Evolutionary conservation across 2,329 filamentous ascomycete species (phyloP).

Genomic region (Pyrenochaeta sp.): DNA sequence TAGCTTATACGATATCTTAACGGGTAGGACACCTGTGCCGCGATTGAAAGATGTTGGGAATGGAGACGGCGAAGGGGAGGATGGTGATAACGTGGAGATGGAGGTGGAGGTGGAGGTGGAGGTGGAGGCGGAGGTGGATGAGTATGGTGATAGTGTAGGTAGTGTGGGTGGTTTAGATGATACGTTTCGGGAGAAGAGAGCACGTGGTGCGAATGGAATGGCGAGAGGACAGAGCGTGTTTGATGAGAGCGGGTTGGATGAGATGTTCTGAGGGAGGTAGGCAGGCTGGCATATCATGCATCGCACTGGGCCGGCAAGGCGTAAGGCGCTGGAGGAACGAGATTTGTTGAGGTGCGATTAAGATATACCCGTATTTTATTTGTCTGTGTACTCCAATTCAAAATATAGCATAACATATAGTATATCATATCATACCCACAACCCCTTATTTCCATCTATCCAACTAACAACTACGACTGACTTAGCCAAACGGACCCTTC

Average conservation of each 20-base stretch:
- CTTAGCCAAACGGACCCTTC: background rate
- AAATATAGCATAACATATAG: background rate
- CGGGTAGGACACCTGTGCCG: constrained; percentile 55
- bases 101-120: background rate
- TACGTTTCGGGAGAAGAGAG: constrained; percentile 53
- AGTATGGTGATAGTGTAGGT: constrained; percentile 34
- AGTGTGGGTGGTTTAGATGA: constrained; percentile 49
- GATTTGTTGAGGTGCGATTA: background rate
- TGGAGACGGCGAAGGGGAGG: constrained; percentile 11
- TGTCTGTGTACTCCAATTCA: background rate
- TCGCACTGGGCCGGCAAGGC: too few species aligned
- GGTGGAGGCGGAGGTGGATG: constrained; percentile 19
- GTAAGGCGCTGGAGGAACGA: too few species aligned
- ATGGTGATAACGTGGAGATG: background rate
- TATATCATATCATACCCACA: too few species aligned
- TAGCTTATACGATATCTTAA: constrained; percentile 58
- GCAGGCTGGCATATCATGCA: too few species aligned
- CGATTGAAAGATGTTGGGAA: constrained; percentile 24
- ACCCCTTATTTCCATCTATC: constrained; percentile 2
- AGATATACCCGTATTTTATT: background rate
- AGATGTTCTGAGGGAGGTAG: constrained; percentile 41
- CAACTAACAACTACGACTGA: background rate
- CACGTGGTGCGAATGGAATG: background rate
- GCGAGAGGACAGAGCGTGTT: constrained; percentile 17
- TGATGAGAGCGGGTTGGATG: constrained; percentile 46